Conservation (phyloP, 2,329 filamentous ascomycete species). For the Trichophyton simii region DNA sequence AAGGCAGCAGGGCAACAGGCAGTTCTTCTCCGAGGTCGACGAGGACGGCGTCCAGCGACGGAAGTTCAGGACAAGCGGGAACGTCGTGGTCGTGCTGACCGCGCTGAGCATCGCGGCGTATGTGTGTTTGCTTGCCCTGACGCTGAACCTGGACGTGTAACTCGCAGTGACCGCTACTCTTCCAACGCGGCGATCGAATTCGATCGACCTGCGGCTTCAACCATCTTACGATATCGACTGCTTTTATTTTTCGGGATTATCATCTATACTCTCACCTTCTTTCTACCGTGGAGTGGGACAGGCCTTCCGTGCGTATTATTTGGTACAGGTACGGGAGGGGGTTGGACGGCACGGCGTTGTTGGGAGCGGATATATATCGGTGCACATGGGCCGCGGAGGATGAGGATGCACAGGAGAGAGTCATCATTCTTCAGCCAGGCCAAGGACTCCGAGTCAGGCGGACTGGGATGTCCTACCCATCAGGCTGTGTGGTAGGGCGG, state of each 20-base stretch:
- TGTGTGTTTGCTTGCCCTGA: conserved; percentile 47
- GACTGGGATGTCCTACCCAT: not conserved
- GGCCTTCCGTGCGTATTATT: not conserved
- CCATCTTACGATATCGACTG: not conserved
- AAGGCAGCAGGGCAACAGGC: conserved; percentile 79
- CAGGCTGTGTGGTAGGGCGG: not conserved
- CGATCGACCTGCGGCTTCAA: no score
- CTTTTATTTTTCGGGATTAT: not conserved
- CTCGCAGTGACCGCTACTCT: not conserved
- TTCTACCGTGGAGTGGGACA: no score
- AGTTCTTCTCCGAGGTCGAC: conserved; percentile 60
- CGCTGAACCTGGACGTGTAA: conserved; percentile 30
- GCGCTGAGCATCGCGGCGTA: conserved; percentile 52
- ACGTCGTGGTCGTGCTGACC: conserved; percentile 52
- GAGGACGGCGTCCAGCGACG: conserved; percentile 49
- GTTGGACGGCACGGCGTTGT: not conserved
- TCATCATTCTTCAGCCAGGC: not conserved
- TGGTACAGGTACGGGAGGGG: not conserved
- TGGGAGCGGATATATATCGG: no score
- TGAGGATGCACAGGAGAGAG: not conserved
- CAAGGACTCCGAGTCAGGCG: not conserved
- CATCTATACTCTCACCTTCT: not conserved
- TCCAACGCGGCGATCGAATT: no score
- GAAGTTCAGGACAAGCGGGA: conserved; percentile 53
- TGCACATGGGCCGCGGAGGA: not conserved